Evolutionary conservation across 306 rosid species (phyloP).

Genomic region (Pueraria montana): DNA sequence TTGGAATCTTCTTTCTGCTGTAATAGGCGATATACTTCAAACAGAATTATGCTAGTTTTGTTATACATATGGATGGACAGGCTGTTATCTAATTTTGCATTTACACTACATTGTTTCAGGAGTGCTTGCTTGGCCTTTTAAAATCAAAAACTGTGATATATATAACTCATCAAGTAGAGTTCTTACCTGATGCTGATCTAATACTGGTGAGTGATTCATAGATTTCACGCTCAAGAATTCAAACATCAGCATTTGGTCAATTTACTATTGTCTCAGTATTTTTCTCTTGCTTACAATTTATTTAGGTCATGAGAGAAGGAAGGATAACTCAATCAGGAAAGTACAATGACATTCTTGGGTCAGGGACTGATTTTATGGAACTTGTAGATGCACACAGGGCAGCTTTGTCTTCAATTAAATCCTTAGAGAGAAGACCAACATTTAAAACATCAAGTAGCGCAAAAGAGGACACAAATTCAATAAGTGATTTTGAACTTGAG

Average conservation of each 20-base stretch:
- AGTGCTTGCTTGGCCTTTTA: constrained; percentile 81
- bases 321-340: constrained; percentile 82
- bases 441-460: constrained; percentile 41
- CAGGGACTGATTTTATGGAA: constrained; percentile 81
- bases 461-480: constrained; percentile 45
- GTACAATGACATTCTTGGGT: constrained; percentile 67
- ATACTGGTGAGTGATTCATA: constrained; percentile 67
- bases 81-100: constrained; percentile 11
- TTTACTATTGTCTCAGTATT: constrained; percentile 12
- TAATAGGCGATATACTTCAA: constrained; percentile 19
- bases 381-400: constrained; percentile 88
- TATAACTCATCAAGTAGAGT: constrained; percentile 94
- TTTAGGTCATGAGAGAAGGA: constrained; percentile 91
- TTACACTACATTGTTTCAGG: constrained; percentile 58
- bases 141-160: constrained; percentile 81
- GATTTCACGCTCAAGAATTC: constrained; percentile 16
- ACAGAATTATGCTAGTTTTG: not conserved
- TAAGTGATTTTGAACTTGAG: constrained; percentile 44
- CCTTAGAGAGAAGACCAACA: constrained; percentile 42
- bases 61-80: not conserved
- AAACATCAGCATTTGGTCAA: not conserved
- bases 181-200: constrained; percentile 86
- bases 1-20: not conserved
- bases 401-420: constrained; percentile 70
- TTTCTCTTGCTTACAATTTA: constrained; percentile 11